These are phyloP conservation scores for Pichia sp. DNA, from an alignment of 1,139 yeast species.

Conservation along the genomic window DNA sequence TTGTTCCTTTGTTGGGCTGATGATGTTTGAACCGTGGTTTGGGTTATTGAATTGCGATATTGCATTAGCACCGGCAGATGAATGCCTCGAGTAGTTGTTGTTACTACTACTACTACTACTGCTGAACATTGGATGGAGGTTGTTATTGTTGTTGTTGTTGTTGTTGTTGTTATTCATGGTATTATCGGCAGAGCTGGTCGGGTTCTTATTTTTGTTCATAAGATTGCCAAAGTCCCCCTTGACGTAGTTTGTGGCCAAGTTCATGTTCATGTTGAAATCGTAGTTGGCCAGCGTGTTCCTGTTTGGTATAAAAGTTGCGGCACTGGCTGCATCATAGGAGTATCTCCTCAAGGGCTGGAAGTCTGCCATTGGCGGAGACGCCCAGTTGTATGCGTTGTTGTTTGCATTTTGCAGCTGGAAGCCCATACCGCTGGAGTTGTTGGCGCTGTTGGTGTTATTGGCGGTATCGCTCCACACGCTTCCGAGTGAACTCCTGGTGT, in stretches of 20 bases:
- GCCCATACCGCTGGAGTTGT: neutral
- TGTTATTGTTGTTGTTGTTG: neutral
- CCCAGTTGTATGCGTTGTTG: slow-evolving; percentile 17
- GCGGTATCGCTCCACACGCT: slow-evolving; percentile 2
- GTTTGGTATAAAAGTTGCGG: slow-evolving; percentile 8
- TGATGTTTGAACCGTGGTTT: neutral
- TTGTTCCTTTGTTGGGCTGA: slow-evolving; percentile 11
- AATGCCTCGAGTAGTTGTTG: slow-evolving; percentile 1
- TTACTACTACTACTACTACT: neutral
- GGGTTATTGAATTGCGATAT: neutral
- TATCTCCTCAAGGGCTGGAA: slow-evolving; percentile 25
- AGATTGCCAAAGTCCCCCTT: neutral
- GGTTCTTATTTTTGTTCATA: neutral
- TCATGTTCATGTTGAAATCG: neutral
- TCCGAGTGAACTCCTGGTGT: neutral
- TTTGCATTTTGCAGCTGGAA: neutral
- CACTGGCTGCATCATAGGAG: slow-evolving; percentile 21
- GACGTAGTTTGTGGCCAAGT: neutral
- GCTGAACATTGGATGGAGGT: neutral
- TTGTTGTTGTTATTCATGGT: neutral
- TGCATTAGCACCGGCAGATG: neutral
- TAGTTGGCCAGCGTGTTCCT: neutral
- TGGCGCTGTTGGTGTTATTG: neutral
- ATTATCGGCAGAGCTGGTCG: neutral
- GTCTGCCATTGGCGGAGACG: slow-evolving; percentile 26